Conservation (phyloP, 352 stramenopile species). For the Globisporangium cystogenes region DNA sequence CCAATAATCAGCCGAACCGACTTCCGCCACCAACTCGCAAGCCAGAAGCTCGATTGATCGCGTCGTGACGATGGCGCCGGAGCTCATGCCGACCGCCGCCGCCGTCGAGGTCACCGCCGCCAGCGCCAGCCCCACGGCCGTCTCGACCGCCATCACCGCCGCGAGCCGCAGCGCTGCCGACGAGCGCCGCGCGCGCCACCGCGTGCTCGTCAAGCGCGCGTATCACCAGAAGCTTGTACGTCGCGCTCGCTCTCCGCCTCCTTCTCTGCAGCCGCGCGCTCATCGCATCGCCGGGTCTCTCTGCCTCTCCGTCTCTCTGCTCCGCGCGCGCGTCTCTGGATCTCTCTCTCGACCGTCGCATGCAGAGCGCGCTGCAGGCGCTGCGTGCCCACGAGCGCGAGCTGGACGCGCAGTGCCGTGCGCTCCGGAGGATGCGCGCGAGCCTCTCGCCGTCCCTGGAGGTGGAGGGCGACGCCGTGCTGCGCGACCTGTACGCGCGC, state of each 20-base stretch:
- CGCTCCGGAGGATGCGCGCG: slow-evolving; percentile 11
- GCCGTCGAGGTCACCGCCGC: not conserved
- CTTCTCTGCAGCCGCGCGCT: not conserved
- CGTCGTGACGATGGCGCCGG: slow-evolving; percentile 2
- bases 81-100: not conserved
- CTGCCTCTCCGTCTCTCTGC: not conserved
- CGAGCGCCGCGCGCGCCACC: slow-evolving; percentile 13
- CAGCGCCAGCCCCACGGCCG: not conserved
- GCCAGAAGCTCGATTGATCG: not conserved
- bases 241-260: not conserved
- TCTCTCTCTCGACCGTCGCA: not conserved
- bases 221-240: slow-evolving; percentile 28
- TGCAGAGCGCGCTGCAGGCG: slow-evolving; percentile 25
- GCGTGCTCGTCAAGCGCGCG: slow-evolving; percentile 28
- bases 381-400: slow-evolving; percentile 21
- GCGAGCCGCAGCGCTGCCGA: not conserved
- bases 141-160: too few relatives aligned
- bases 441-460: not conserved
- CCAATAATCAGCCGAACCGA: not conserved
- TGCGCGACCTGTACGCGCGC: slow-evolving; percentile 24
- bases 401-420: slow-evolving; percentile 27
- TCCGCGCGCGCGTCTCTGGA: not conserved
- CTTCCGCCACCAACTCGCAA: too few relatives aligned
- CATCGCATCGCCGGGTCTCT: not conserved
- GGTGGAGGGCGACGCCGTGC: not conserved